phyloP scores from a whole-genome alignment of 2,329 filamentous ascomycete species.

The Dothiorella sarmentorum region DNA sequence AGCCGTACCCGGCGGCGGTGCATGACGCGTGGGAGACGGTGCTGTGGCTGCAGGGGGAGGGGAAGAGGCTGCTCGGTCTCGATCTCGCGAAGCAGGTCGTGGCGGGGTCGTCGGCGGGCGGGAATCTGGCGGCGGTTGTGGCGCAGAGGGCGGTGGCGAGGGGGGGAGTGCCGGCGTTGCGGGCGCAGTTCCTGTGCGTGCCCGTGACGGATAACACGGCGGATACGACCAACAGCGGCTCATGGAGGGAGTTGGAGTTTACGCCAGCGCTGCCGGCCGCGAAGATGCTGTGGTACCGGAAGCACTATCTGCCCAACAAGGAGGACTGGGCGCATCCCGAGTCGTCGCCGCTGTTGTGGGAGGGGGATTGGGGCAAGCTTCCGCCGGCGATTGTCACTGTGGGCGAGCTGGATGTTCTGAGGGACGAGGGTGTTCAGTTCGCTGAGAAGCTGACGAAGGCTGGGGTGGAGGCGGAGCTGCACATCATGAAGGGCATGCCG shows the following conservation, averaged over 20 bases:
- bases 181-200: slow-evolving; percentile 26
- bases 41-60: slow-evolving; percentile 1
- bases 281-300: slow-evolving; percentile 38
- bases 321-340: slow-evolving; percentile 29
- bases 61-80: slow-evolving; percentile 20
- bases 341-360: slow-evolving; percentile 30
- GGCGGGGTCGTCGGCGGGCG: slow-evolving; percentile 32
- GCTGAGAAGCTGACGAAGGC: slow-evolving; percentile 26
- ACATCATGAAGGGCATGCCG: slow-evolving; percentile 11
- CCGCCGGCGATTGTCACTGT: slow-evolving; percentile 34
- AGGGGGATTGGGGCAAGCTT: slow-evolving; percentile 25
- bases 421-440: slow-evolving; percentile 32
- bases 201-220: slow-evolving; percentile 39
- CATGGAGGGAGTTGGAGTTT: slow-evolving; percentile 20
- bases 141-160: neutral
- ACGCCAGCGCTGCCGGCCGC: slow-evolving; percentile 34
- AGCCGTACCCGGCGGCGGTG: slow-evolving; percentile 35
- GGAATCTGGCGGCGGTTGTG: slow-evolving; percentile 18
- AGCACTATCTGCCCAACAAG: slow-evolving; percentile 31
- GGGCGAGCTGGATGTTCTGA: slow-evolving; percentile 34
- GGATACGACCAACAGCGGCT: slow-evolving; percentile 20
- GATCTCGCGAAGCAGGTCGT: slow-evolving; percentile 29
- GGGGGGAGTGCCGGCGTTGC: neutral
- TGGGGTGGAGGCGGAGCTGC: slow-evolving; percentile 20
- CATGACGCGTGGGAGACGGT: slow-evolving; percentile 27